Evolutionary conservation across 176 grass and related monocot species (phyloP).

Genomic region (Saccharum spontaneum): DNA sequence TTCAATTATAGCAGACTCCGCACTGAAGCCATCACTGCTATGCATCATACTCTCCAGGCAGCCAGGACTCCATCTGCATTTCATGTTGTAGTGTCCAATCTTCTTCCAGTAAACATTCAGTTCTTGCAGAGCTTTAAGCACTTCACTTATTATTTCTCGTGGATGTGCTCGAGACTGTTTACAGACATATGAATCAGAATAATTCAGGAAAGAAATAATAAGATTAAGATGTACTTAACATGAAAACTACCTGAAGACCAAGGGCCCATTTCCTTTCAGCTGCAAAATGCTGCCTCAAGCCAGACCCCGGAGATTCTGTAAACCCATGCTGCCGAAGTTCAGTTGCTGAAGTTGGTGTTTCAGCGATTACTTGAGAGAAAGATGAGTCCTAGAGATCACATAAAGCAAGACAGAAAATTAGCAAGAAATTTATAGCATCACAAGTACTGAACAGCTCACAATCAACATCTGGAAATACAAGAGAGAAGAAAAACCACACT

Average conservation of each 20-base stretch:
- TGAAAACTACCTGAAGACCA: slow-evolving; percentile 69
- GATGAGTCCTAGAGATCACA: slow-evolving; percentile 49
- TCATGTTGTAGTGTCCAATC: slow-evolving; percentile 98
- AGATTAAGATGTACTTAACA: neutral
- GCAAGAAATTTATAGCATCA: slow-evolving; percentile 2
- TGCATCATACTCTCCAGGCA: slow-evolving; percentile 59
- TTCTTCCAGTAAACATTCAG: slow-evolving; percentile 94
- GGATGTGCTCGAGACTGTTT: slow-evolving; percentile 85
- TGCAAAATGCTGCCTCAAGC: slow-evolving; percentile 64
- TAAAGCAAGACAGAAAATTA: slow-evolving; percentile 30
- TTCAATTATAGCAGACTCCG: slow-evolving; percentile 67
- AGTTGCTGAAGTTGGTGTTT: slow-evolving; percentile 54
- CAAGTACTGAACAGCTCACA: slow-evolving; percentile 3
- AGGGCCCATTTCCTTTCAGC: slow-evolving; percentile 93
- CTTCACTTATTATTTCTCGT: slow-evolving; percentile 84
- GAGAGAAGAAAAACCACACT: slow-evolving; percentile 1
- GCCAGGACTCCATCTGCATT: slow-evolving; percentile 75
- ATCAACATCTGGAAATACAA: neutral
- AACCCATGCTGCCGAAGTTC: slow-evolving; percentile 46
- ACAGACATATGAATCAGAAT: slow-evolving; percentile 14
- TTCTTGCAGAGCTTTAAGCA: slow-evolving; percentile 81
- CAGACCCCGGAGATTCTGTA: slow-evolving; percentile 62
- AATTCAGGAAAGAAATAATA: neutral
- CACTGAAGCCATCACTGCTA: slow-evolving; percentile 51
- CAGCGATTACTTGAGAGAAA: slow-evolving; percentile 49